Evolutionary conservation across 805 yeast species (phyloP), one percentile per base, ranked within the genome.

Genomic region (Barnettozyma siamensis): DNA sequence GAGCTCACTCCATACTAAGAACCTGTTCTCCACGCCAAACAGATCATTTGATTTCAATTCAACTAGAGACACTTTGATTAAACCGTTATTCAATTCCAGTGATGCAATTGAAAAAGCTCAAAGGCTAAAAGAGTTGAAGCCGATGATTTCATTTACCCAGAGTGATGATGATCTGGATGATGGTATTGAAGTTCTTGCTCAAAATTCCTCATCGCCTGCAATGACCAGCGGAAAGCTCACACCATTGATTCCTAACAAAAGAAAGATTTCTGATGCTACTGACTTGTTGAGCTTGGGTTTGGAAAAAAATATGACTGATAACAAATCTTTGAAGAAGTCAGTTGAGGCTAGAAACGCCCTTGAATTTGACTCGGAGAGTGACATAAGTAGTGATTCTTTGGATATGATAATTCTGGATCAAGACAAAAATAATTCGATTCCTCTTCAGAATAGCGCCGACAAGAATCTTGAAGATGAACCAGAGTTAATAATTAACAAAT

Each of bases 111-210:
- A 32, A 7, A 16, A 16, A 17, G 20, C 32, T 30, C 16, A 7
- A 17, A 4, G 7, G 5, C 16, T 18, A 18, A 18, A 8, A 10
- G 31, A 6, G 11, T 2, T 33, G 7, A 26, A 26, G 6, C 29
- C 29, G 11, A 5, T 11, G 9, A 20, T 12, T 6, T 17, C 6
- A 7, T n/a, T 2, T 17, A 33, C 18, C 11, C 18, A 19, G 13
- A 7, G 12, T 41, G 48, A 43, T 20, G 49, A 45, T 19, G 45
- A 45, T 20, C 32, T 26, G 17, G 45, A 31, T 8, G 43, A 46
- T 18, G 42, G 35, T 4, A 15, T 41, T 24, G 31, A 40, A 13
- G 29, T 26, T 4, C 11, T 37, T n/a, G 41, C 24, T 24, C 38
- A 33, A 20, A 16, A 35, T n/a, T 35, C 35, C 7, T 30, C 31